phyloP scores from a whole-genome alignment of 2,329 filamentous ascomycete species.

The Rhinocladiella similis region DNA sequence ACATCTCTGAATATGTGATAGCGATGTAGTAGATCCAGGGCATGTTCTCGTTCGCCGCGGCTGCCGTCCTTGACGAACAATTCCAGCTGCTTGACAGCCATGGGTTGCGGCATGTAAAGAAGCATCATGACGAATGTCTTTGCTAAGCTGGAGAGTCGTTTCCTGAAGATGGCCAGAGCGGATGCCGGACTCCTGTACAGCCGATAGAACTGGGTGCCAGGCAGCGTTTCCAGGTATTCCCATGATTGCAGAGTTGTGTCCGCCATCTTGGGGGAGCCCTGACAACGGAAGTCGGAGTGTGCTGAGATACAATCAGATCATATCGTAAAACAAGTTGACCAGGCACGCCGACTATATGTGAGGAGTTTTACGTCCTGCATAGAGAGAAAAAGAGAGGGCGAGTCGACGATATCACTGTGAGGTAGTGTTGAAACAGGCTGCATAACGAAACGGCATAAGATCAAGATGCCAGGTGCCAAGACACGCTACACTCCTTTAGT shows the following conservation, averaged over 20 bases:
- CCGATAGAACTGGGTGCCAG: constrained; percentile 83
- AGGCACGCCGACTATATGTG: too few relatives aligned
- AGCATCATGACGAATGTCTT: constrained; percentile 96
- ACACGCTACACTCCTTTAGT: not conserved
- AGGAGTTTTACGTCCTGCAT: too few relatives aligned
- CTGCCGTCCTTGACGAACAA: constrained; percentile 75
- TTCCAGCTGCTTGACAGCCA: constrained; percentile 79
- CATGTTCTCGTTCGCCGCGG: constrained; percentile 75
- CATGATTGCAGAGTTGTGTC: constrained; percentile 58
- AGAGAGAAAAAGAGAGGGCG: too few relatives aligned
- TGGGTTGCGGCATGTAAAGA: constrained; percentile 81
- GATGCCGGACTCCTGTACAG: constrained; percentile 96
- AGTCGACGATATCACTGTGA: not conserved
- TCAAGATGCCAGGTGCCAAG: not conserved
- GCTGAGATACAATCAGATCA: not conserved
- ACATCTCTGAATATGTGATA: constrained; percentile 82
- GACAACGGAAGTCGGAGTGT: not conserved
- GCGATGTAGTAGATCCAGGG: constrained; percentile 74
- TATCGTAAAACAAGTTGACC: not conserved
- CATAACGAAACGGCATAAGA: not conserved
- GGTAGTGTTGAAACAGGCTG: not conserved
- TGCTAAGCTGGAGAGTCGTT: constrained; percentile 92
- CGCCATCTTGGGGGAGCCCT: constrained; percentile 13
- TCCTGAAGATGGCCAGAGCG: constrained; percentile 90
- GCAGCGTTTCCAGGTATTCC: constrained; percentile 90